Evolutionary conservation across 192 early-diverging fungal species (phyloP).

Genomic region (Umbelopsis sp.): DNA sequence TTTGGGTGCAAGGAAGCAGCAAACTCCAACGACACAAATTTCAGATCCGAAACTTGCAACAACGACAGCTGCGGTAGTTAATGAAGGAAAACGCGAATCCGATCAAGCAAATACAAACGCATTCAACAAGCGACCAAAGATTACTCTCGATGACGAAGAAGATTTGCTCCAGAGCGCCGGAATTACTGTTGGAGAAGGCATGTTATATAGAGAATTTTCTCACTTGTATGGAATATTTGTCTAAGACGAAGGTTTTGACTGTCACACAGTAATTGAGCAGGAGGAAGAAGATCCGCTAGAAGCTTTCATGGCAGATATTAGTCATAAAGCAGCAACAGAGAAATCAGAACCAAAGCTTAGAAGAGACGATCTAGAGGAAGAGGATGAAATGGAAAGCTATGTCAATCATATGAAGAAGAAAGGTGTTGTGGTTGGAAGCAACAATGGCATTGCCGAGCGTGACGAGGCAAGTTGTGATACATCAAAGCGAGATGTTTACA

Average conservation of each 20-base stretch:
- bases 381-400: conserved; percentile 76
- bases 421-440: conserved; percentile 72
- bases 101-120: neutral
- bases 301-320: conserved; percentile 81
- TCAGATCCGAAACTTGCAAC: neutral
- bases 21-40: neutral
- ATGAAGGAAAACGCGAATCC: neutral
- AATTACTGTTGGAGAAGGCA: conserved; percentile 6
- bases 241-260: neutral
- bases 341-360: conserved; percentile 48
- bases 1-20: conserved; percentile 5
- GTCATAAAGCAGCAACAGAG: conserved; percentile 49
- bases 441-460: conserved; percentile 36
- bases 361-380: conserved; percentile 72
- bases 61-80: neutral
- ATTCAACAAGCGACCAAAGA: conserved; percentile 13
- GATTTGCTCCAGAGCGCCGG: conserved; percentile 37
- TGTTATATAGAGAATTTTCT: too few species aligned
- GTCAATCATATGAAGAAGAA: conserved; percentile 75
- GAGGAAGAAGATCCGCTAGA: conserved; percentile 78
- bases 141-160: conserved; percentile 39
- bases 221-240: too few species aligned
- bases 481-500: too few species aligned
- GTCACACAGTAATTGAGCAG: conserved; percentile 25
- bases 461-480: conserved; percentile 41